phyloP scores from a whole-genome alignment of 805 yeast species.

The Yamadazyma philogaea region DNA sequence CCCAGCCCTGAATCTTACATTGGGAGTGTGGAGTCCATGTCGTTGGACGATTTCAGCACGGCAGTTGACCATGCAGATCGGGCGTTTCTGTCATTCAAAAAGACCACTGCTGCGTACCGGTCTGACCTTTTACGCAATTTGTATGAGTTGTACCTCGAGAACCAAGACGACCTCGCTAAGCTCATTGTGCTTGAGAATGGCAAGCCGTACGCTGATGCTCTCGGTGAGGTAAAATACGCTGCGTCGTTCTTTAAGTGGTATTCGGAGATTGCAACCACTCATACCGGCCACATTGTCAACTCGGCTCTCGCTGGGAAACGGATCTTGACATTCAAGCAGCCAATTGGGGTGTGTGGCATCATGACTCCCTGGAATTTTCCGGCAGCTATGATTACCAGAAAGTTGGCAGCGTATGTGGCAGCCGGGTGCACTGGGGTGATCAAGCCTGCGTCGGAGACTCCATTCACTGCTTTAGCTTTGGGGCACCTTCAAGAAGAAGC shows the following conservation, averaged over 20 bases:
- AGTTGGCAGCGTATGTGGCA: constrained; percentile 73
- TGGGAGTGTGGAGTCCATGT: constrained; percentile 55
- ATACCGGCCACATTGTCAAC: constrained; percentile 64
- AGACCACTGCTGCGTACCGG: constrained; percentile 56
- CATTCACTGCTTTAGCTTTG: constrained; percentile 67
- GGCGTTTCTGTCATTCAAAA: constrained; percentile 53
- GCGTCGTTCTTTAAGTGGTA: constrained; percentile 88
- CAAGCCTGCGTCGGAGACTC: constrained; percentile 78
- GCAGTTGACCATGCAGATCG: constrained; percentile 56
- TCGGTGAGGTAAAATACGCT: constrained; percentile 64
- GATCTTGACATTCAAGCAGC: constrained; percentile 62
- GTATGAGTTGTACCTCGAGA: constrained; percentile 51
- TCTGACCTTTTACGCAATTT: constrained; percentile 50
- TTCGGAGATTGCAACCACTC: constrained; percentile 74
- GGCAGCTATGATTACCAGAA: constrained; percentile 71
- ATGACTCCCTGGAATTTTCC: constrained; percentile 88
- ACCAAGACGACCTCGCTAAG: constrained; percentile 63
- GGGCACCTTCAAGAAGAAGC: constrained; percentile 61
- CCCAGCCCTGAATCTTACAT: constrained; percentile 36
- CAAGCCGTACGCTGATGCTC: constrained; percentile 67
- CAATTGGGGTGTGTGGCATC: constrained; percentile 79
- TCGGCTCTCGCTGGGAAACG: constrained; percentile 48
- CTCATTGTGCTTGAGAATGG: constrained; percentile 72
- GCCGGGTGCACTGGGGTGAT: constrained; percentile 77
- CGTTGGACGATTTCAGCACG: constrained; percentile 41